A percentile compares a stretch with the other conserved stretches of the same genome.
Evolutionary conservation across 163 green algal genomes (phyloP).

Genomic region (Chlorella variabilis): DNA sequence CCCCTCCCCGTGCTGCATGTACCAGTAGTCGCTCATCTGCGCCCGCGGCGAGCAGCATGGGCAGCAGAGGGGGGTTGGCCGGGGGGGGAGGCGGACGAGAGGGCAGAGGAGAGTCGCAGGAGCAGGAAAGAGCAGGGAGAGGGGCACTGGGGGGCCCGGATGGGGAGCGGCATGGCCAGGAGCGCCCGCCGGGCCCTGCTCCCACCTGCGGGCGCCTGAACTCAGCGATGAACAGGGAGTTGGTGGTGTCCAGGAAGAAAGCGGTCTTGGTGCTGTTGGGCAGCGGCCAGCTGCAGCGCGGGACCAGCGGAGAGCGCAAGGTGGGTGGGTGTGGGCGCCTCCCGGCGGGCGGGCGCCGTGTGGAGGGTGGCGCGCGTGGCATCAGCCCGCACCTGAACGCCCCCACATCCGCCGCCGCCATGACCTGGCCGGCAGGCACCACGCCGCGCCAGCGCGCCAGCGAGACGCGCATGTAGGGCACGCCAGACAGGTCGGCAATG

Average conservation of each 20-base stretch:
- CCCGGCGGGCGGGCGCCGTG: no score
- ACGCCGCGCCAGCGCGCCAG: constrained; percentile 36
- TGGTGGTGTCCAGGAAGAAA: constrained; percentile 44
- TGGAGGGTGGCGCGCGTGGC: no score
- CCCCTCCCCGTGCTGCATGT: constrained; percentile 11
- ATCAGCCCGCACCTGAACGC: constrained; percentile 42
- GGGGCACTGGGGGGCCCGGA: no score
- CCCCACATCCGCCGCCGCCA: constrained; percentile 22
- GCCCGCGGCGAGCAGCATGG: not conserved
- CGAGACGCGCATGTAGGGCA: constrained; percentile 19
- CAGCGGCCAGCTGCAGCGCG: constrained; percentile 38
- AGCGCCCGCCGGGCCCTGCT: no score
- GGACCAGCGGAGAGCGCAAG: no score
- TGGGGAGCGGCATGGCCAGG: no score
- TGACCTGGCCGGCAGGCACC: not conserved
- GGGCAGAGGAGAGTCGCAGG: not conserved
- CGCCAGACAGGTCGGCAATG: constrained; percentile 8
- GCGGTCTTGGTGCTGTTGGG: constrained; percentile 32
- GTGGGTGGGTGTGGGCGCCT: no score
- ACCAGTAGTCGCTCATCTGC: constrained; percentile 20
- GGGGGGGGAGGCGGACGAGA: not conserved
- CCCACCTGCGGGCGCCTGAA: constrained; percentile 30
- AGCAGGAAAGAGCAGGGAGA: no score
- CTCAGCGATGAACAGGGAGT: constrained; percentile 34
- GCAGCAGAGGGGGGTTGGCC: no score